Conservation (phyloP, 257 asterid genomes). For the Forsythia viridissima region DNA sequence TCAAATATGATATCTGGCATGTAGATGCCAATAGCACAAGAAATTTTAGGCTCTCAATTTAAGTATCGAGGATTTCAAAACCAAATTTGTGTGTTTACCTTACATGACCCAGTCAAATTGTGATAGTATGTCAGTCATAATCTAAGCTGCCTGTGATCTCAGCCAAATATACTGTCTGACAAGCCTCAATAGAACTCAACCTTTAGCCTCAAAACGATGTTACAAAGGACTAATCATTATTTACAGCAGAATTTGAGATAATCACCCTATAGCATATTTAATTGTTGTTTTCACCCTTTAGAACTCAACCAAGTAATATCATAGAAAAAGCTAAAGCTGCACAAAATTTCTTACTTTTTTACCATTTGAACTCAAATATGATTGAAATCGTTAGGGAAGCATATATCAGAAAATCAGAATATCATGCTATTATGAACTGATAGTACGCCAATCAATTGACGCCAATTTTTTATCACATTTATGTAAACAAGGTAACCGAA, state of each 20-base stretch:
- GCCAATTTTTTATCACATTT: not conserved
- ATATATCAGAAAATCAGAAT: not conserved
- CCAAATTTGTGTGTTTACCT: not conserved
- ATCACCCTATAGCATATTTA: not conserved
- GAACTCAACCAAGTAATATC: not conserved
- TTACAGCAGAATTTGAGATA: not conserved
- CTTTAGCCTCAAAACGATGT: not conserved
- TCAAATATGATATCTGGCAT: not conserved
- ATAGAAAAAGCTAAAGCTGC: slow-evolving; percentile 7
- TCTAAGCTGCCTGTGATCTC: not conserved
- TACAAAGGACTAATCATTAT: not conserved
- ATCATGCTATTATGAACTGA: not conserved
- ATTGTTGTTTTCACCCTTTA: not conserved
- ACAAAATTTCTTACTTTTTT: not conserved
- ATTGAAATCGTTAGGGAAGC: slow-evolving; percentile 10
- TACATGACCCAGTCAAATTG: not conserved
- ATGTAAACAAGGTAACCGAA: slow-evolving; percentile 4
- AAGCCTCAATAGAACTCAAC: not conserved
- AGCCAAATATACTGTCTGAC: not conserved
- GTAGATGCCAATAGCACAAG: not conserved
- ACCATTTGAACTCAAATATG: slow-evolving; percentile 4
- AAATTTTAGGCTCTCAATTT: not conserved
- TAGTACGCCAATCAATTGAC: not conserved
- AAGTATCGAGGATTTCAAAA: slow-evolving; percentile 6
- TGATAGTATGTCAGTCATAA: not conserved